phyloP scores from a whole-genome alignment of 2,329 filamentous ascomycete species.

The Penicillium sp. region DNA sequence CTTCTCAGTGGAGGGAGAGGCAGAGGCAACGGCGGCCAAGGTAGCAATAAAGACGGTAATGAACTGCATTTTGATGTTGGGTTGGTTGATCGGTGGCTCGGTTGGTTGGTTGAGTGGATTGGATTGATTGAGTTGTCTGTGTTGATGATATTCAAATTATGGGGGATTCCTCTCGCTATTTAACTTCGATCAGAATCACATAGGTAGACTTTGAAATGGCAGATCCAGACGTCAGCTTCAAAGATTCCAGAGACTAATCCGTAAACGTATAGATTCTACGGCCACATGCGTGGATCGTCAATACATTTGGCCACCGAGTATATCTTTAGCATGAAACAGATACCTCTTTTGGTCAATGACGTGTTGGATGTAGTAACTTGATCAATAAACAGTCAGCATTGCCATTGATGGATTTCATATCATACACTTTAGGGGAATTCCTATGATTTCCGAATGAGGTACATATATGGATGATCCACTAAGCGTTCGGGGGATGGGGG shows the following conservation, averaged over 20 bases:
- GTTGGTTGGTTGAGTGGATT: neutral
- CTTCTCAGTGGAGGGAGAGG: neutral
- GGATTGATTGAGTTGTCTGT: neutral
- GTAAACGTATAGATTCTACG: neutral
- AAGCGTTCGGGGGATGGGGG: neutral
- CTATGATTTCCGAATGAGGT: neutral
- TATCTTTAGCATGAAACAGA: neutral
- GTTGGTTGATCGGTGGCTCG: neutral
- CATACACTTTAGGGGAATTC: neutral
- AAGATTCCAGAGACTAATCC: neutral
- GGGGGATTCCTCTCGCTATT: neutral
- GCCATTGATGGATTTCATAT: neutral
- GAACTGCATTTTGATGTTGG: neutral
- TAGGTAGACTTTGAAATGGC: neutral
- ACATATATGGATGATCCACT: neutral
- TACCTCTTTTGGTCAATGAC: neutral
- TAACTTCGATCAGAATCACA: neutral
- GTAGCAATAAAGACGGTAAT: neutral
- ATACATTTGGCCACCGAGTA: neutral
- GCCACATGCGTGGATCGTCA: neutral
- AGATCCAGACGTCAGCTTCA: neutral
- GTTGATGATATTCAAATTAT: neutral
- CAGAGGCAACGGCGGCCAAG: neutral
- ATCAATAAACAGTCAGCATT: too few species aligned
- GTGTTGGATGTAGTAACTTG: too few species aligned